Base-by-base conservation (phyloP, 305 asterid genomes). In the Fraxinus albicans region DNA sequence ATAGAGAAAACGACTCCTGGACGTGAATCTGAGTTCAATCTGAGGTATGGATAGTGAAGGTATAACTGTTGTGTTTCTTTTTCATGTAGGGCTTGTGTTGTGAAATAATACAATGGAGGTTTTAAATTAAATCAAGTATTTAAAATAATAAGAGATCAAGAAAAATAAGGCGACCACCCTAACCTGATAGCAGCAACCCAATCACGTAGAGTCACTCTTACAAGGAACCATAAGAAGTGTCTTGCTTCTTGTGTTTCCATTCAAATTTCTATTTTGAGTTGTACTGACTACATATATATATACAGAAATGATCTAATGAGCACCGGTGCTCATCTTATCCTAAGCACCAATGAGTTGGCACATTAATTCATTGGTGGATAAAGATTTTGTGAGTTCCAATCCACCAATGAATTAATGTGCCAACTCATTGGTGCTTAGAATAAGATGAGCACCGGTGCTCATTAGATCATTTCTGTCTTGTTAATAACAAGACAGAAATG, bases 1-100 rank as follows among this genome's bases (percentile, higher is more conserved):
- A 92, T 92, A 70, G 98, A 96, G 86, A 94, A 90, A 90, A 90
- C 97, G 36, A 84, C 92, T 81, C 98, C 99, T 9, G 97, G 95
- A 65, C 97, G 98, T 81, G 97, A 96, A 85, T 96, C 99, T 77
- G 99, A 96, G 88, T 93, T 94, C 83, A 95, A 96, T 86, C 86
- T 96, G 90, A 96, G 97, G 98, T 93, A 88, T 86, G 89, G 38
- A 55, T 79, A 79, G 47, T 86, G 73, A 65, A 70, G 77, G 34
- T 74, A 80, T 81, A 35, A 19, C 60, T 74, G 75, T 77, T 60
- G 53, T 80, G 31, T 83, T 78, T 65, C 21, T 79, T 23, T 13
- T 83, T 15, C 38, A 76, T 65, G 27, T 79, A 60, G 13, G 79
- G 55, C 19, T 17, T 47, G 33, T 53, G 77, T 29, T 33, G 53